Evolutionary conservation across 768 basidiomycete genomes (phyloP).

Genomic region (Suillus fuscotomentosus): DNA sequence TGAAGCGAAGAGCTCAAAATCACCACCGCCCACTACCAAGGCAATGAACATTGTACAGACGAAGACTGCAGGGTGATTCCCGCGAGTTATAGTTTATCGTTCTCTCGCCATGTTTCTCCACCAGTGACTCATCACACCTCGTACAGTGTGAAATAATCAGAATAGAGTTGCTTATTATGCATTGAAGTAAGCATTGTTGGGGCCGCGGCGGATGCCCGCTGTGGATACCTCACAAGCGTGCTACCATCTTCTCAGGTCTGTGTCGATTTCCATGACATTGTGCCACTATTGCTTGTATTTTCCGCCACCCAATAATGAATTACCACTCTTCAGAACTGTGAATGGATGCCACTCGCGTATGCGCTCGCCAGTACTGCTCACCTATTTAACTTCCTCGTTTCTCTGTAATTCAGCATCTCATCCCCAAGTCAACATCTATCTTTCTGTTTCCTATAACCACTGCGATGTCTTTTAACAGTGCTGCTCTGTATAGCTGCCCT

Average conservation of each 20-base stretch:
- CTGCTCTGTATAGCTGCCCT: neutral
- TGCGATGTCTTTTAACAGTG: neutral
- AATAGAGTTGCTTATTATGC: neutral
- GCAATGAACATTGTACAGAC: constrained; percentile 13
- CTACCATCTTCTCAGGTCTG: neutral
- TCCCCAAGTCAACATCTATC: neutral
- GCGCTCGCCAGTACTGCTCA: neutral
- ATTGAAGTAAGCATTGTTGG: neutral
- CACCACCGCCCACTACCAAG: constrained; percentile 59
- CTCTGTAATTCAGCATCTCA: neutral
- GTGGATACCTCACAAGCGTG: neutral
- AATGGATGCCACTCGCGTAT: neutral
- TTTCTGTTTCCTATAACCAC: neutral
- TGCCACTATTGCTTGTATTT: neutral
- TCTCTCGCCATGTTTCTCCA: neutral
- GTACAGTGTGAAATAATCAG: neutral
- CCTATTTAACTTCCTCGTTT: neutral
- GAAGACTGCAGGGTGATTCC: neutral
- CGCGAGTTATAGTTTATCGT: neutral
- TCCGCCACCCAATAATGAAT: neutral
- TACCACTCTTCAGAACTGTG: neutral
- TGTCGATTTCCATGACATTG: neutral
- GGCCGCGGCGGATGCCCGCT: neutral
- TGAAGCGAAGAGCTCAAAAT: constrained; percentile 49
- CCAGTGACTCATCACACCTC: neutral